phyloP scores from a whole-genome alignment of 2,329 filamentous ascomycete genomes.

The Colletotrichum noveboracense region DNA sequence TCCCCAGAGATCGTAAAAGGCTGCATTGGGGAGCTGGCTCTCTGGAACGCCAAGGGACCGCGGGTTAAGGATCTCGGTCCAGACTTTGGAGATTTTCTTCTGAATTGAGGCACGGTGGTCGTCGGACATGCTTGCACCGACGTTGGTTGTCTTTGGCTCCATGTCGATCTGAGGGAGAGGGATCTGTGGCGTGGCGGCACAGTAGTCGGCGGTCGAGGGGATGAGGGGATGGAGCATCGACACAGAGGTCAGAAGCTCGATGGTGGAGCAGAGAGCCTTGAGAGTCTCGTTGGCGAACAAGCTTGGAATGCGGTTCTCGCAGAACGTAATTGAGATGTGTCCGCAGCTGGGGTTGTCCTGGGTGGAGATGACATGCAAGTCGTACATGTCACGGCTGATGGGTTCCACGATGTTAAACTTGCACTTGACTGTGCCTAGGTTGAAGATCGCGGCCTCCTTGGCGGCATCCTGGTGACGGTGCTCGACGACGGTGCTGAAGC shows the following conservation, averaged over 20 bases:
- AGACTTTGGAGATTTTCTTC: conserved; percentile 45
- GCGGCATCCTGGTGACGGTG: conserved; percentile 50
- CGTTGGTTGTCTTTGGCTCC: conserved; percentile 26
- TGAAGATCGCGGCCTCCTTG: conserved; percentile 43
- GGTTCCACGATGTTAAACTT: conserved; percentile 47
- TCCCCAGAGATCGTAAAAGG: conserved; percentile 57
- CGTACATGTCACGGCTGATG: conserved; percentile 44
- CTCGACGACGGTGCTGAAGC: conserved; percentile 60
- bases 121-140: conserved; percentile 36
- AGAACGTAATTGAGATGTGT: conserved; percentile 50
- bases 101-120: conserved; percentile 47
- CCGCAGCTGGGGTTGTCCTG: conserved; percentile 39
- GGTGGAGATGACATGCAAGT: conserved; percentile 51
- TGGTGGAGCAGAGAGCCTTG: conserved; percentile 48
- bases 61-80: conserved; percentile 49
- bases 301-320: conserved; percentile 45
- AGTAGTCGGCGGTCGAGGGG: conserved; percentile 48
- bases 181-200: conserved; percentile 41
- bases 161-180: conserved; percentile 38
- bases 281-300: conserved; percentile 50
- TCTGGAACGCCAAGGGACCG: conserved; percentile 42
- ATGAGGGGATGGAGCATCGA: conserved; percentile 52
- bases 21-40: conserved; percentile 46
- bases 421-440: conserved; percentile 50
- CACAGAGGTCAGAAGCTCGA: conserved; percentile 50